Base-by-base conservation (phyloP, 1,284 basidiomycete species). In the Cryptococcus sp. region DNA sequence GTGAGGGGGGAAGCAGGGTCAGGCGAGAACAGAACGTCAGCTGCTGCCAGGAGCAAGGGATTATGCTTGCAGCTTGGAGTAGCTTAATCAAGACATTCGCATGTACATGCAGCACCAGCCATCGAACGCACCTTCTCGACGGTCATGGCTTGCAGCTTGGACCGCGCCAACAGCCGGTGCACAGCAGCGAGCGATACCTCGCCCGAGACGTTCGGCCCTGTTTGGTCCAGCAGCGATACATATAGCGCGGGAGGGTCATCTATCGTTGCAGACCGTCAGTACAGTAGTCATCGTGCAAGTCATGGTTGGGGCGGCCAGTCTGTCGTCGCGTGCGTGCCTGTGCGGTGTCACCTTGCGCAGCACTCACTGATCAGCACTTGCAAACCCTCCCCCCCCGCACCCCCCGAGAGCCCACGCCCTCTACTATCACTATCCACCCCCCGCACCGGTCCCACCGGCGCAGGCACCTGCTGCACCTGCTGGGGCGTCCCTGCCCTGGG, bases 171-270 rank as follows among this genome's bases (percentile, higher is more conserved):
- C 35, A 92, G 83, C 47, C 89, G 82, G 46, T 89, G 89, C 43
- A 93, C 79, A 1, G 88, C 82, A 61, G 86, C 87, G 38, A 94
- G 84, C 13, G 91, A 91, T 2, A 85, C 84, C 66, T 89, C 86
- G 46, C 89, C 89, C 16, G 82, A 78, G 60, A 82, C 82, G 28
- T 69, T 78, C 12, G 83, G 81, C 71, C 91, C 88, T 15, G 90
- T 85, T 11, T 84, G 80, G 42, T 82, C 80, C 68, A 88, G 89
- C 7, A 91, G 84, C 44, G 81, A 80, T 57, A 84, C 81, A 76
- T 95, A 94, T 42, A 87, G 80, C 16, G 83, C 74, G 21, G 91
- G 91, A n/a, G 91, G 85, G 44, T 84, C 85, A 46, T 88, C 88
- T 78, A 87, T 84, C 55, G 83, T 85, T 88, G 43, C 35, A 20